Evolutionary conservation across 2,329 filamentous ascomycete genomes (phyloP).

Genomic region (Trichophyton schoenleinii): DNA sequence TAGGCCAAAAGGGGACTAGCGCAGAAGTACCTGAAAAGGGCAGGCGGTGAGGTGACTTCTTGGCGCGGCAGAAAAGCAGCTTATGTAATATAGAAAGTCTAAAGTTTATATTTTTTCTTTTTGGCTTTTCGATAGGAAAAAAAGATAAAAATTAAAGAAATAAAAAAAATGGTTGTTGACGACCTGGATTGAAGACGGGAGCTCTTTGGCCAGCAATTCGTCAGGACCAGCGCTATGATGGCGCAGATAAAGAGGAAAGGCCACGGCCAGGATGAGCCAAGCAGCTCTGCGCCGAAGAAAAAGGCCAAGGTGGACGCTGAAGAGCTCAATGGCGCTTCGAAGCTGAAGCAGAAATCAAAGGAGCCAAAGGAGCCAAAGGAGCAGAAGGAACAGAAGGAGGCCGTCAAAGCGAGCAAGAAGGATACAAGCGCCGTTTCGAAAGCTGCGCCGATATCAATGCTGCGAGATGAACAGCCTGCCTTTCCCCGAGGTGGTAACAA

Average conservation of each 20-base stretch:
- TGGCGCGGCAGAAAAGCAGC: neutral
- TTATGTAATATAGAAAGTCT: constrained; percentile 10
- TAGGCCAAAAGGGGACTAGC: neutral
- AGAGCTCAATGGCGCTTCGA: constrained; percentile 13
- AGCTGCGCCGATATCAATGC: constrained; percentile 28
- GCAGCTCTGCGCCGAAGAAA: constrained; percentile 23
- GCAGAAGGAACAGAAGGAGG: constrained; percentile 11
- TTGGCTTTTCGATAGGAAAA: neutral
- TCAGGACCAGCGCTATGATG: constrained; percentile 19
- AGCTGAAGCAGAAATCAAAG: constrained; percentile 12
- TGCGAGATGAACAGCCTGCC: constrained; percentile 67
- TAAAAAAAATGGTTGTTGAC: neutral
- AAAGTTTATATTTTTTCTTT: constrained; percentile 4
- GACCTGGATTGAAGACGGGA: neutral
- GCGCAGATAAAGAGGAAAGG: constrained; percentile 36
- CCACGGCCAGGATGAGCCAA: constrained; percentile 26
- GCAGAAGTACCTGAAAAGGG: neutral
- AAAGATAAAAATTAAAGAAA: no score
- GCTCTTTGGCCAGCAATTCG: neutral
- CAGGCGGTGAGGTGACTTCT: neutral
- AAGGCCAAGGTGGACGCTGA: constrained; percentile 23
- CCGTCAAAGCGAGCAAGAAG: neutral
- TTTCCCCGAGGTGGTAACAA: constrained; percentile 90
- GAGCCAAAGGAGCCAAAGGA: constrained; percentile 14
- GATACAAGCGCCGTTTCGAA: constrained; percentile 9